phyloP scores from a whole-genome alignment of 2,329 filamentous ascomycete genomes.

The Fusarium tuaranense region DNA sequence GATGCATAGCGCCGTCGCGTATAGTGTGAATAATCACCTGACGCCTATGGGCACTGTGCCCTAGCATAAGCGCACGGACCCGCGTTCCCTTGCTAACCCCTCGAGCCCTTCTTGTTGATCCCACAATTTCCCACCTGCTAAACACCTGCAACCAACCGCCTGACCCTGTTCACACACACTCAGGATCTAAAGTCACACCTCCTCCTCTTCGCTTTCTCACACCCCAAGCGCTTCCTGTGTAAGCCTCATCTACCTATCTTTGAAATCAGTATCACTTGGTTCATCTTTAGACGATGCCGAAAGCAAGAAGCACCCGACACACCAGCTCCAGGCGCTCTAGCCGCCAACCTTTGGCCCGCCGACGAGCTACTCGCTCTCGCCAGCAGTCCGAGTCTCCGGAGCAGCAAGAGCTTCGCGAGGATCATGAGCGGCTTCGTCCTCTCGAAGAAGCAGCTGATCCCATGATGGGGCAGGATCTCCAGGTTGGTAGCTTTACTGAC shows the following conservation, averaged over 20 bases:
- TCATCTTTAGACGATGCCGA: constrained; percentile 14
- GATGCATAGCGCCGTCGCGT: neutral
- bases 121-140: constrained; percentile 13
- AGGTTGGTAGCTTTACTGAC: neutral
- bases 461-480: neutral
- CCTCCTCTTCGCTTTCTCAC: neutral
- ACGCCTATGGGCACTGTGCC: neutral
- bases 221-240: neutral
- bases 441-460: neutral
- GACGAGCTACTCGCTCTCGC: constrained; percentile 28
- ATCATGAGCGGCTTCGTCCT: constrained; percentile 46
- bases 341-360: constrained; percentile 30
- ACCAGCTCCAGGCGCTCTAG: neutral
- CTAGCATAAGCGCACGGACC: neutral
- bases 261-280: neutral
- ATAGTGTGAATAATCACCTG: neutral
- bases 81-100: neutral
- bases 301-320: neutral
- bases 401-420: constrained; percentile 14
- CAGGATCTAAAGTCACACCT: constrained; percentile 9
- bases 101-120: neutral
- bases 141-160: constrained; percentile 15
- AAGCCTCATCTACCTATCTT: constrained; percentile 7
- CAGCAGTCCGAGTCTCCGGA: constrained; percentile 15
- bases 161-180: neutral